These are phyloP conservation scores for Emmonsia crescens DNA, from an alignment of 2,329 filamentous ascomycete genomes.

Conservation along the genomic window DNA sequence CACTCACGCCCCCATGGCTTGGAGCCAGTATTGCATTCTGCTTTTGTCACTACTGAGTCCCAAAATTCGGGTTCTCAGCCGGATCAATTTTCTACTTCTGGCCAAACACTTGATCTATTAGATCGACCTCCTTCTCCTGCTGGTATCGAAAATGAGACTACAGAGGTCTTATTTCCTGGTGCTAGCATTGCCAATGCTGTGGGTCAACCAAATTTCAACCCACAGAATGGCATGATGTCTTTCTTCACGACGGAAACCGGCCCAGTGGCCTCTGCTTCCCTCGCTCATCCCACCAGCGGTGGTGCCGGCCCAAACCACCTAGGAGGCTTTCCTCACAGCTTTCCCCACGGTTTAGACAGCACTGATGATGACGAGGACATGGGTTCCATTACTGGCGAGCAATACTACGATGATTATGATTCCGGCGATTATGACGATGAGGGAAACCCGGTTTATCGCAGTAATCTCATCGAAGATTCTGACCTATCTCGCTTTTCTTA, in stretches of 20 bases:
- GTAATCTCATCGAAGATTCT: conserved; percentile 8
- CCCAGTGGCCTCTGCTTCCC: neutral
- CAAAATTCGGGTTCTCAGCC: neutral
- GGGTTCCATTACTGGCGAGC: neutral
- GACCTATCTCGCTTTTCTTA: conserved; percentile 7
- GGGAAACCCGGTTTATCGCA: neutral
- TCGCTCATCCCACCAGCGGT: neutral
- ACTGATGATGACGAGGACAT: neutral
- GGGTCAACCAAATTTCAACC: neutral
- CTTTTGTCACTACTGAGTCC: neutral
- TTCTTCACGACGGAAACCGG: neutral
- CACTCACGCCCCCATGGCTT: neutral
- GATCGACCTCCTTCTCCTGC: conserved; percentile 1
- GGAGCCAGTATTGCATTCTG: neutral
- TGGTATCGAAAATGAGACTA: neutral
- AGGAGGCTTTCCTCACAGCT: neutral
- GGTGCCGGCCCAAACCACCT: neutral
- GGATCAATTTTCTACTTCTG: neutral
- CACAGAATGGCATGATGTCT: neutral
- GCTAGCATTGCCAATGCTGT: neutral
- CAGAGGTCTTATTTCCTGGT: neutral
- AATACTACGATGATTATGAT: neutral
- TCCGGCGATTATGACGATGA: neutral
- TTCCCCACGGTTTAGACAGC: neutral
- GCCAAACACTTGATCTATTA: neutral